phyloP scores from a whole-genome alignment of 2,329 filamentous ascomycete genomes.

The Aspergillus uvarum region DNA sequence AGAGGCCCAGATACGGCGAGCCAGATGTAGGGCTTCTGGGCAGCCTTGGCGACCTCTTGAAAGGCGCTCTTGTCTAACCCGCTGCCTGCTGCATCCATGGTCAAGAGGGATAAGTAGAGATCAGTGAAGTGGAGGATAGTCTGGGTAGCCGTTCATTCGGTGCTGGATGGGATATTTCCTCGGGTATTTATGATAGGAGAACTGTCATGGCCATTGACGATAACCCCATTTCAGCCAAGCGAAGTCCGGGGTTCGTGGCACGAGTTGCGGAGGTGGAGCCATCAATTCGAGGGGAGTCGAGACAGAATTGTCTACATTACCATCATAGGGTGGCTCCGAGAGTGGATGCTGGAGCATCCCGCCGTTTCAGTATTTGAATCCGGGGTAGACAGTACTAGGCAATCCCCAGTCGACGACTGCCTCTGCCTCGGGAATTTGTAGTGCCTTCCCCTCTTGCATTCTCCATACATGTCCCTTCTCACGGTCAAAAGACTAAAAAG shows the following conservation, averaged over 20 bases:
- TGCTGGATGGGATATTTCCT: too few relatives aligned
- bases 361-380: not conserved
- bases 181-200: not conserved
- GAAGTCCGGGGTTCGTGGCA: not conserved
- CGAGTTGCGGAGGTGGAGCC: not conserved
- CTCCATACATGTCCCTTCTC: too few relatives aligned
- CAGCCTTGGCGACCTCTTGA: constrained; percentile 15
- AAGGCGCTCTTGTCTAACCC: constrained; percentile 19
- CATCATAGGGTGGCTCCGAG: too few relatives aligned
- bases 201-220: not conserved
- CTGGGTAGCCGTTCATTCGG: too few relatives aligned
- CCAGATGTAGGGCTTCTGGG: constrained; percentile 18
- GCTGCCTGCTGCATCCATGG: constrained; percentile 19
- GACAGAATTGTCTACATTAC: too few relatives aligned
- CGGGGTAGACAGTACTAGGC: not conserved
- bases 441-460: too few relatives aligned
- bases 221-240: not conserved
- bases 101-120: not conserved
- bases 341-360: not conserved
- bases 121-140: not conserved
- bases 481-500: too few relatives aligned
- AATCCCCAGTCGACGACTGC: too few relatives aligned
- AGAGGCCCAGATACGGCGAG: constrained; percentile 16
- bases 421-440: too few relatives aligned
- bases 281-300: too few relatives aligned